These are phyloP conservation scores for Marasmius sp. DNA, from an alignment of 1,284 basidiomycete species.

Conservation along the genomic window DNA sequence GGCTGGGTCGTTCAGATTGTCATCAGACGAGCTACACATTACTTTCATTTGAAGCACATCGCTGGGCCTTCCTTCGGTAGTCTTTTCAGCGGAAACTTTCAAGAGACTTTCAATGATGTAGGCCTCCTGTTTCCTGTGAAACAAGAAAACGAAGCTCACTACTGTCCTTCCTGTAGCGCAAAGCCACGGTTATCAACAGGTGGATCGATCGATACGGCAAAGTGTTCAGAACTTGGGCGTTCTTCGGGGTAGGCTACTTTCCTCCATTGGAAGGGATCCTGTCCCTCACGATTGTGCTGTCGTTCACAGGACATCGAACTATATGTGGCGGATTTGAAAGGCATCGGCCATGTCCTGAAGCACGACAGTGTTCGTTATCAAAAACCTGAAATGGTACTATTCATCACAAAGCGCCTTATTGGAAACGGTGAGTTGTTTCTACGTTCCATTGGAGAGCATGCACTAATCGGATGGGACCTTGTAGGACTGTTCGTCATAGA, in stretches of 20 bases:
- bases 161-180: neutral
- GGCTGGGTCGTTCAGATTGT: neutral
- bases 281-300: neutral
- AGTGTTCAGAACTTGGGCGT: neutral
- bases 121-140: neutral
- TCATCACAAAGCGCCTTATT: conserved; percentile 1
- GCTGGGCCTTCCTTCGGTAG: neutral
- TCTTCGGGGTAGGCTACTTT: conserved; percentile 5
- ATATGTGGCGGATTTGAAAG: conserved; percentile 11
- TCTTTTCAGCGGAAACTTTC: neutral
- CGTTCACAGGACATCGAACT: conserved; percentile 2
- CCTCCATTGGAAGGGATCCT: neutral
- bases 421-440: conserved; percentile 5
- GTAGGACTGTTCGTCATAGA: conserved; percentile 10
- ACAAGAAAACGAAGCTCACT: too few species aligned
- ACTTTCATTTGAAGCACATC: neutral
- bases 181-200: conserved; percentile 2
- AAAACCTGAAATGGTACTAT: conserved; percentile 7
- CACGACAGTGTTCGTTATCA: conserved; percentile 6
- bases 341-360: conserved; percentile 8
- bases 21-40: neutral
- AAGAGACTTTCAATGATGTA: neutral
- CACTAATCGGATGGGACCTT: neutral
- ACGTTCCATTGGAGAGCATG: neutral
- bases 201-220: conserved; percentile 10